A percentile compares a stretch with the other conserved stretches of the same genome.
phyloP scores from a whole-genome alignment of 1,139 yeast species.

The Meyerozyma athensensis region DNA sequence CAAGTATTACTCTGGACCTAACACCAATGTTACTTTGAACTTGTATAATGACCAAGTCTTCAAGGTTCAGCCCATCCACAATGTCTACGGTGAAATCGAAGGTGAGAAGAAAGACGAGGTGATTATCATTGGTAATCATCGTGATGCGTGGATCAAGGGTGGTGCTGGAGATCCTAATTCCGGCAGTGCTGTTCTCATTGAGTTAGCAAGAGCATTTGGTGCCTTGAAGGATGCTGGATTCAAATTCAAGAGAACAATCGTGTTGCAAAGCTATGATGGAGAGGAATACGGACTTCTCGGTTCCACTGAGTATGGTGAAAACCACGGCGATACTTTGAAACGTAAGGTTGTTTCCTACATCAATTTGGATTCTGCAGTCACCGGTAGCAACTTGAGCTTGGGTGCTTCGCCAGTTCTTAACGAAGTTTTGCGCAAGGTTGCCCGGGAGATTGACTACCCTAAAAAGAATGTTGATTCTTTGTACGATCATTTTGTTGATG shows the following conservation, averaged over 20 bases:
- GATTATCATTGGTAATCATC: conserved; percentile 42
- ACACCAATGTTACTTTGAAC: conserved; percentile 39
- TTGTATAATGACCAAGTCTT: conserved; percentile 39
- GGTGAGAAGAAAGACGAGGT: conserved; percentile 39
- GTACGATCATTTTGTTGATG: conserved; percentile 52
- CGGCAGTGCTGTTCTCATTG: conserved; percentile 40
- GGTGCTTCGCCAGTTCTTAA: conserved; percentile 40
- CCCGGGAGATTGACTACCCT: conserved; percentile 44
- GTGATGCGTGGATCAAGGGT: conserved; percentile 53
- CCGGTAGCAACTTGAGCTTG: conserved; percentile 30
- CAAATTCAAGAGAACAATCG: conserved; percentile 37
- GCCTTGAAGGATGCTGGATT: conserved; percentile 39
- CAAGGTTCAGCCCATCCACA: conserved; percentile 40
- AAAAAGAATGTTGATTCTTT: conserved; percentile 38
- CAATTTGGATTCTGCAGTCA: conserved; percentile 38
- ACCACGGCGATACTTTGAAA: conserved; percentile 29
- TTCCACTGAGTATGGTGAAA: conserved; percentile 45
- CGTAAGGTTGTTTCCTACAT: conserved; percentile 41
- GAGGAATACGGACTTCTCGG: conserved; percentile 47
- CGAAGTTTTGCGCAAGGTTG: conserved; percentile 27
- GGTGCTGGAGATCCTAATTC: conserved; percentile 49
- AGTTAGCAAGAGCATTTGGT: conserved; percentile 44
- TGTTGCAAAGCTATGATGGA: conserved; percentile 42
- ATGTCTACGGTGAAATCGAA: conserved; percentile 43
- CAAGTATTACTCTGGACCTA: conserved; percentile 43